Evolutionary conservation across 352 stramenopile genomes (phyloP), one percentile per base, ranked within the genome.

Genomic region (Pythium dissotocum): DNA sequence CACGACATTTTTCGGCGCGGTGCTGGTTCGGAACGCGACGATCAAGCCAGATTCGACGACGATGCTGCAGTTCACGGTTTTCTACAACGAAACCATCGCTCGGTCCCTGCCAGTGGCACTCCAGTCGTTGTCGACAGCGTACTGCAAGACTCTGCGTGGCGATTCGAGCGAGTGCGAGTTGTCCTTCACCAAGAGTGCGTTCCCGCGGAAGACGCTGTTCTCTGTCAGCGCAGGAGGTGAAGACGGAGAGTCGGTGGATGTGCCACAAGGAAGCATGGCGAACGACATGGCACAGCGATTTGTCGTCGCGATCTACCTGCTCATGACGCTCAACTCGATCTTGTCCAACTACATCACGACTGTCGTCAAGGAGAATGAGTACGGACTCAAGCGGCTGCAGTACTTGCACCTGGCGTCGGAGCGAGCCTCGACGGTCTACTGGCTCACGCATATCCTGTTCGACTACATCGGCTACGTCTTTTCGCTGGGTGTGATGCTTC

Each of bases 241-340:
- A 2, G 54, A 28, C 30, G 53, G 69, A 67, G 28, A 69, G 12
- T 30, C 35, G 3, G 18, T 69, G 10, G 42, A 66, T n/a, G 16
- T 61, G 4, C 38, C 12, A 7, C 33, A 51, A 7, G 28, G 48
- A n/a, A 40, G 36, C 38, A 44, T 51, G 46, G 77, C 36, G 56
- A 70, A 60, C 71, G 85, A 28, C 24, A 61, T 82, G 18, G 61
- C 77, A 12, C 72, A 53, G 88, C 99, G 83, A 76, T 98, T 91
- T 75, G 96, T 72, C 96, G 97, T 92, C 63, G 98, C 63, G 60
- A 97, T 82, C 81, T 99, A 87, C 68, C 67, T 85, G 32, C 76
- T 90, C 24, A 58, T 91, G 46, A 88, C 77, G 9, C 65, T 90
- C 49, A 90, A 77, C 62, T 88, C 81, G 6, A 79, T 92, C 36